Conservation (phyloP, 176 grass and related monocot species). For the Avena eriantha region DNA sequence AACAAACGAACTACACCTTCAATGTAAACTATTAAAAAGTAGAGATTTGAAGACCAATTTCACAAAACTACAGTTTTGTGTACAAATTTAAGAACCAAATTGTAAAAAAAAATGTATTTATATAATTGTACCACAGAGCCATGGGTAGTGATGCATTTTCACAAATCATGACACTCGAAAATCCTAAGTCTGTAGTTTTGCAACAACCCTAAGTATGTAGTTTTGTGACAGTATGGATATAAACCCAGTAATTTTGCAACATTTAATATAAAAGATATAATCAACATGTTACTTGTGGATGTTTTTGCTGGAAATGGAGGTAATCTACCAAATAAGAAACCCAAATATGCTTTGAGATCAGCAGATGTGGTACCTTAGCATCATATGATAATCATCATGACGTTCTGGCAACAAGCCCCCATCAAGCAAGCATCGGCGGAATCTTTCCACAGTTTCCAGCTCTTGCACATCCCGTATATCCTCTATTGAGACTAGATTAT, state of each 20-base stretch:
- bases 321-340: slow-evolving; percentile 10
- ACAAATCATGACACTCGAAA: slow-evolving; percentile 4
- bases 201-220: no score
- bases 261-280: slow-evolving; percentile 3
- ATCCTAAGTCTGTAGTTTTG: not conserved
- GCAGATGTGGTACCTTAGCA: slow-evolving; percentile 69
- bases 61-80: not conserved
- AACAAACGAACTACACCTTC: not conserved
- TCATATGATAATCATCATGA: slow-evolving; percentile 78
- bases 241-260: slow-evolving; percentile 3
- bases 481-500: slow-evolving; percentile 58
- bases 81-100: not conserved
- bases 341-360: not conserved
- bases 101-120: not conserved
- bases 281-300: not conserved
- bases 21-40: not conserved
- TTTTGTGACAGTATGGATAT: no score
- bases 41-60: not conserved
- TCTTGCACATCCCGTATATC: slow-evolving; percentile 75
- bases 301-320: not conserved
- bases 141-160: not conserved
- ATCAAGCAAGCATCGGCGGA: slow-evolving; percentile 57
- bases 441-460: slow-evolving; percentile 71
- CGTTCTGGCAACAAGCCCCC: slow-evolving; percentile 74
- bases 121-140: not conserved